Base-by-base conservation (phyloP, 2,329 filamentous ascomycete species). In the Scytalidium lignicola region DNA sequence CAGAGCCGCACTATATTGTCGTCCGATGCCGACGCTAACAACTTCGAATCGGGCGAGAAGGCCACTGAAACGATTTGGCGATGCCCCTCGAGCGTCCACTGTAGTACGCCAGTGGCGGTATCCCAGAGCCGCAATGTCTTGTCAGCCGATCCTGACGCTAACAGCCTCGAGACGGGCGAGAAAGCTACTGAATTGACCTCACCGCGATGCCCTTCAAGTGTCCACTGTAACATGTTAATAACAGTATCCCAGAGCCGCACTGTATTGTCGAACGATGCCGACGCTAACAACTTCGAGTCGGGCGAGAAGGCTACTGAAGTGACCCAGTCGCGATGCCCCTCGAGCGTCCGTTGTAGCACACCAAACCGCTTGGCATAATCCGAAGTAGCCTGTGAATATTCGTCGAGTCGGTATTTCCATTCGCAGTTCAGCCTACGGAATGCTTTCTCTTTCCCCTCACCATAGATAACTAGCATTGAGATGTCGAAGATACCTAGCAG, bases 401-500 rank as follows among this genome's bases (percentile, higher is more conserved):
- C 46, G 19, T 49, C 50, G 40, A 51, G 32, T 46, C 45, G 37
- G 45, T 40, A 48, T 44, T 48, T 51, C 49, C 45, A 51, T 51
- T 51, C 43, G 29, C 32, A 32, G 39, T 52, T 43, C 22, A 49
- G 43, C 42, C 46, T 49, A 52, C 39, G 18, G 50, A 70, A 70
- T 1, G 68, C 63, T 0, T 57, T 60, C 46, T 51, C 42, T 0
- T 22, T 3, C 0, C 65, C 65, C 42, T 70, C 66, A 1, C 71
- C 29, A 47, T 74, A 74, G 0, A 73, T 42, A 6, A 73, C 52
- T 0, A 70, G 64, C 66, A 74, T 72, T 32, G 68, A 67, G 28
- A 74, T 62, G 1, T 59, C 59, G 26, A 74, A 73, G 0, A 74
- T 60, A 0, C 72, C 71, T 4, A 74, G 52, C 0, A 74, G 58